Base-by-base conservation (phyloP, 768 basidiomycete species). In the Phlebiopsis flavidoalba region DNA sequence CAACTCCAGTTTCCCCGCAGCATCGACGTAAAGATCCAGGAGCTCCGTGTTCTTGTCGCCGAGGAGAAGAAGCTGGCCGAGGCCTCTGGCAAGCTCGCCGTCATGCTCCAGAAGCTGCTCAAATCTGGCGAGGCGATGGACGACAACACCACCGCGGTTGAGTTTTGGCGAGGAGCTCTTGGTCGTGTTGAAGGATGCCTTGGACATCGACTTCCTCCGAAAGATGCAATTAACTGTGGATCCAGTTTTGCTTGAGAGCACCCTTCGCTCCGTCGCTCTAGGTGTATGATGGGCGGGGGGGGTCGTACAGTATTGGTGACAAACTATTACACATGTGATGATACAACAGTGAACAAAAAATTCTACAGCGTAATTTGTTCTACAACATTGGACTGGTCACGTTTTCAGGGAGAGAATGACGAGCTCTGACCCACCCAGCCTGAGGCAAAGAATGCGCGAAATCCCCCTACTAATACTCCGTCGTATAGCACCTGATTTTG, bases 401-500 rank as follows among this genome's bases (percentile, higher is more conserved):
- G 26, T 31, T 31, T 31, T 6, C 3, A 31, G 26, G 26, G 26
- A 6, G 26, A 6, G 3, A 31, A 31, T 31, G 6, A 31, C 6
- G 3, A 31, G 26, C 26, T 31, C 2, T 31, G 6, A 31, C 26
- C 2, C 6, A 31, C 26, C 26, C 6, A 31, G 2, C 26, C 2
- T 31, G 26, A 31, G 26, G 26, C 26, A 31, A n/a, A 31, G 26
- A 31, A 31, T 6, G n/a, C 26, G 2, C 6, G 26, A 31, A 6
- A 31, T n/a, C n/a, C 17, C 12, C 19, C 12, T 12, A 22, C 48
- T 46, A 58, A 31, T 48, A 58, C 17, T 43, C 46, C n/a, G 57
- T 58, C 57, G 24, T 19, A 45, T 19, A 58, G 57, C 57, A 58
- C n/a, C 17, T 22, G 12, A 58, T n/a, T 46, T 58, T 58, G 45